Conservation (phyloP, 2,329 filamentous ascomycete species). For the Talaromyces sp. region DNA sequence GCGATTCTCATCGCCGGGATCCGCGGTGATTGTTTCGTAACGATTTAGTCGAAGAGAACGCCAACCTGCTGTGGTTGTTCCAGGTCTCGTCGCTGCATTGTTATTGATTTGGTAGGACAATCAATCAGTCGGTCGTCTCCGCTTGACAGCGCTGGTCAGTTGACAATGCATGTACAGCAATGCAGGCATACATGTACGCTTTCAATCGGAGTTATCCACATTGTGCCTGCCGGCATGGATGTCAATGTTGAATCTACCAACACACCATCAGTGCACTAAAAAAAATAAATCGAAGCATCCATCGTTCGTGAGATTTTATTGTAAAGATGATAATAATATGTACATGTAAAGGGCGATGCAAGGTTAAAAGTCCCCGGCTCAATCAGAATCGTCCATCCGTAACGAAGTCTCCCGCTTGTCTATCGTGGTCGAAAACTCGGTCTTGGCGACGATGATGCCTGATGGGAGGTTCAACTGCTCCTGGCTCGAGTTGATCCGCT, state of each 20-base stretch:
- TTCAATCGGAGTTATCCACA: background rate
- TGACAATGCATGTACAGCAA: background rate
- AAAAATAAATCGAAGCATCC: background rate
- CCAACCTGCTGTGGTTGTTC: background rate
- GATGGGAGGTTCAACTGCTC: constrained; percentile 14
- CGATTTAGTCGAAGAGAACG: background rate
- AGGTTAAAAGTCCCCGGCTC: background rate
- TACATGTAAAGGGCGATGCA: background rate
- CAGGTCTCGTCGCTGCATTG: background rate
- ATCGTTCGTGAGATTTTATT: background rate
- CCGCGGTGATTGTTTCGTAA: background rate
- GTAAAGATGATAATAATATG: background rate
- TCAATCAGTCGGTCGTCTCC: background rate
- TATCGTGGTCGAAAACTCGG: constrained; percentile 19
- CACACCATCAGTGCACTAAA: background rate
- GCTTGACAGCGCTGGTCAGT: background rate
- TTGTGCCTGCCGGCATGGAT: background rate
- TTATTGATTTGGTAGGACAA: background rate
- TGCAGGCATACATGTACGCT: background rate
- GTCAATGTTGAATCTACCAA: background rate
- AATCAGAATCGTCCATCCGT: constrained; percentile 2
- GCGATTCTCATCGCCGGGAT: background rate
- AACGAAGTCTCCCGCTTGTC: constrained; percentile 4
- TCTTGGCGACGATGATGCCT: constrained; percentile 20
- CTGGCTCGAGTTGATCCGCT: constrained; percentile 9